phyloP scores from a whole-genome alignment of 2,329 filamentous ascomycete species.

The Fusarium hainanense region DNA sequence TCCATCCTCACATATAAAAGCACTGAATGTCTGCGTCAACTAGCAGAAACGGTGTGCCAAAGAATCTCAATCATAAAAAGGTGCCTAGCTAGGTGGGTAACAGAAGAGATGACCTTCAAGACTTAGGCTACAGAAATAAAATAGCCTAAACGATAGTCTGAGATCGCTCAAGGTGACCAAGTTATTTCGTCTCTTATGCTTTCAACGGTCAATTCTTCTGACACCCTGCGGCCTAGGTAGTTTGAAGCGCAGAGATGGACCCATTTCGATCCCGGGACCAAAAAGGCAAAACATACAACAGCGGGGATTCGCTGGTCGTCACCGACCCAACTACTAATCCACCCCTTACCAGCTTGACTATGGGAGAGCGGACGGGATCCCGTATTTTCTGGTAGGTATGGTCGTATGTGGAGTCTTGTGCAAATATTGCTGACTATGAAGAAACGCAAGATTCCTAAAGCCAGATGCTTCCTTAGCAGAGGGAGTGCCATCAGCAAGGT shows the following conservation, averaged over 20 bases:
- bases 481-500: no score
- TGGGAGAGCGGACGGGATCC: neutral
- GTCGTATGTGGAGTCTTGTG: neutral
- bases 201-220: fast-evolving
- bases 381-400: neutral
- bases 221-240: no score
- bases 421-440: fast-evolving
- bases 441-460: fast-evolving
- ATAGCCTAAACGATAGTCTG: no score
- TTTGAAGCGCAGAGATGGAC: neutral
- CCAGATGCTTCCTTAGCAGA: neutral
- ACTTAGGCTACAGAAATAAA: no score
- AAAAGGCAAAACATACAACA: neutral
- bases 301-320: neutral
- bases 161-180: no score
- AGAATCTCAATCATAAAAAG: neutral
- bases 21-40: neutral
- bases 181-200: no score
- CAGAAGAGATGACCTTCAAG: no score
- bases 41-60: neutral
- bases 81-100: no score
- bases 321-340: neutral
- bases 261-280: neutral
- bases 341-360: neutral
- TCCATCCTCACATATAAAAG: neutral